These are phyloP conservation scores for Lachnellula suecica DNA, from an alignment of 2,329 filamentous ascomycete species.

Conservation along the genomic window DNA sequence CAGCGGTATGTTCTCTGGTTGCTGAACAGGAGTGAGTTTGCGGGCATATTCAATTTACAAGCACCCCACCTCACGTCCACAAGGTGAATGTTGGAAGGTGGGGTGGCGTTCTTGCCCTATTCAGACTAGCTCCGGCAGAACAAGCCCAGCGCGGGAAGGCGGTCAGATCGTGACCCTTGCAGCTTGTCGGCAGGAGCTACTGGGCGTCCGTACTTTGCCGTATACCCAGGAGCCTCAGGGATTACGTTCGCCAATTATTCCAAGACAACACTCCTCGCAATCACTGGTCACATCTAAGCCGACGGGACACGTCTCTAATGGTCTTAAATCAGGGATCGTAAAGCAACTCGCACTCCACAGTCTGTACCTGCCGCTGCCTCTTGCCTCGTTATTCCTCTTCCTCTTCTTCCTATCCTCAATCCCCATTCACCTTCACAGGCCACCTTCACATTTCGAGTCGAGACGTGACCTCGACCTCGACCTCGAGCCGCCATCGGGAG, in stretches of 20 bases:
- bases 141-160: background rate
- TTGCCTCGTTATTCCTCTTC: background rate
- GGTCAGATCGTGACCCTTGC: background rate
- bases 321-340: background rate
- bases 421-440: background rate
- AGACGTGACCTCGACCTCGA: background rate
- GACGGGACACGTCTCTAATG: constrained; percentile 6
- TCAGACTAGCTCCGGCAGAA: too few relatives aligned
- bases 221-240: too few relatives aligned
- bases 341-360: background rate
- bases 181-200: too few relatives aligned
- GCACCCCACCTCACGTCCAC: too few relatives aligned
- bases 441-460: background rate
- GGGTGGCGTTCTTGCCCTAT: too few relatives aligned
- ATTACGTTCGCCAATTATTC: too few relatives aligned
- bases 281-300: background rate
- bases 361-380: background rate
- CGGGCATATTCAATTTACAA: too few relatives aligned
- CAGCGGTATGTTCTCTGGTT: too few relatives aligned
- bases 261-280: background rate
- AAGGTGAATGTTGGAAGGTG: too few relatives aligned
- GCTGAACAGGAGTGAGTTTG: too few relatives aligned
- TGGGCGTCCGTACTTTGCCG: too few relatives aligned
- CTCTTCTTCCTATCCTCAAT: background rate
- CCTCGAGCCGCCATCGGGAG: background rate